Base-by-base conservation (phyloP, 257 asterid genomes). In the Linaria vulgaris region DNA sequence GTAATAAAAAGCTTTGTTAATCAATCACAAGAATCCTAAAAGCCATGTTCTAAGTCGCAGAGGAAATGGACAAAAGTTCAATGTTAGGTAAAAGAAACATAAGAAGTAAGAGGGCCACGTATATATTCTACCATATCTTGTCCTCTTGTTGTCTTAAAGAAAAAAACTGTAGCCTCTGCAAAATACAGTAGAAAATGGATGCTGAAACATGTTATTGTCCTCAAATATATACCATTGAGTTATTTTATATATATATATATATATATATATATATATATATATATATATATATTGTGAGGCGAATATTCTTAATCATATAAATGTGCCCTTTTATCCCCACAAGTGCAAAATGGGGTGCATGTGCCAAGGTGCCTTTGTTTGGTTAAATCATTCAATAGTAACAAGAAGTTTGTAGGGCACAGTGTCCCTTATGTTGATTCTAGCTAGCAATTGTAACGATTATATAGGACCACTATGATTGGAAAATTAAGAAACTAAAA, bases 321-420 rank as follows among this genome's bases (percentile, higher is more conserved):
- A 37, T 14, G 21, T 51, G 38, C 6, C 69, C 44, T 68, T 31
- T 74, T 53, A 69, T 57, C 74, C 78, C 71, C 70, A 64, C 75
- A 72, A 66, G 23, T 41, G 69, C 60, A 63, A 63, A 59, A 69
- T 59, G 79, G 72, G 38, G 16, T 58, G 79, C 79, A 79, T 79
- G 84, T 76, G 84, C 72, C 45, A 49, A 76, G 68, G 71, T 62
- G 72, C 52, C 79, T 68, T 68, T 66, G 76, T 71, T 66, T 56
- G 59, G 68, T 72, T 61, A 56, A 41, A 63, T 76, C 72, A 59
- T 34, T 54, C 41, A 61, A 76, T 63, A 55, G 71, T 30, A 64
- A 71, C 67, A 65, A 60, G 62, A 49, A 71, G 62, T 25, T 60
- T 59, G 71, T 76, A 69, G 73, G 76, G 59, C 55, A 53, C 0